Percentiles rank a stretch among this genome's conserved stretches.
Evolutionary conservation across 2,329 filamentous ascomycete genomes (phyloP).

Genomic region (Aspergillus alliaceus): DNA sequence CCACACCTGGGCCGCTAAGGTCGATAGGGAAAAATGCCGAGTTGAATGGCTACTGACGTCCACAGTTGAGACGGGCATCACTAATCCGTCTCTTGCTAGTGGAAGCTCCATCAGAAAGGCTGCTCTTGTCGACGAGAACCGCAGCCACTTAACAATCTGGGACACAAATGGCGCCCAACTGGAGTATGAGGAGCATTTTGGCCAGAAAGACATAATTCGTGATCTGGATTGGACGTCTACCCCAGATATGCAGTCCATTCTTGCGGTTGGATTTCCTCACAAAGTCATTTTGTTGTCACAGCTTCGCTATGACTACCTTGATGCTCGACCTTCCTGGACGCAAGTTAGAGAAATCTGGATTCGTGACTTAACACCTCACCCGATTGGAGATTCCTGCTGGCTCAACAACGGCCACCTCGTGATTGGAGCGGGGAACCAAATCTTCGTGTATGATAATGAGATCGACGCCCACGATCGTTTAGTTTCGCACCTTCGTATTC

Average conservation of each 20-base stretch:
- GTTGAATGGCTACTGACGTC: conserved; percentile 83
- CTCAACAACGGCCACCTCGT: conserved; percentile 80
- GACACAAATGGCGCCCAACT: conserved; percentile 78
- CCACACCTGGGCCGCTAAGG: conserved; percentile 80
- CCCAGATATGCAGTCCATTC: conserved; percentile 80
- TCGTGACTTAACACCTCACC: conserved; percentile 78
- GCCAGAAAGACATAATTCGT: conserved; percentile 70
- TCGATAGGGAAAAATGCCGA: conserved; percentile 59
- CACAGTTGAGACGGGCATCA: conserved; percentile 74
- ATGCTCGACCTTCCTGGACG: conserved; percentile 86
- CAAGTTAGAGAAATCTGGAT: conserved; percentile 80
- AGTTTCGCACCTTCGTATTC: conserved; percentile 55
- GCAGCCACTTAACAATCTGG: conserved; percentile 84
- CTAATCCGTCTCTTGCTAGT: conserved; percentile 73
- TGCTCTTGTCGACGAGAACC: conserved; percentile 72
- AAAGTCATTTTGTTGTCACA: conserved; percentile 80
- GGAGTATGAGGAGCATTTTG: conserved; percentile 76
- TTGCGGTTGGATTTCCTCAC: conserved; percentile 91
- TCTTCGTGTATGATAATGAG: conserved; percentile 80
- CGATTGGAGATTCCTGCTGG: conserved; percentile 93
- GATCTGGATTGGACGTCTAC: conserved; percentile 95
- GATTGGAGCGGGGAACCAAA: conserved; percentile 85
- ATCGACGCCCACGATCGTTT: conserved; percentile 65
- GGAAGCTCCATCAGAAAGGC: conserved; percentile 85
- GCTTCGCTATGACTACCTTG: conserved; percentile 87